These are phyloP conservation scores for Mytilinidion resinicola DNA, from an alignment of 495 filamentous ascomycete species.

Conservation along the genomic window DNA sequence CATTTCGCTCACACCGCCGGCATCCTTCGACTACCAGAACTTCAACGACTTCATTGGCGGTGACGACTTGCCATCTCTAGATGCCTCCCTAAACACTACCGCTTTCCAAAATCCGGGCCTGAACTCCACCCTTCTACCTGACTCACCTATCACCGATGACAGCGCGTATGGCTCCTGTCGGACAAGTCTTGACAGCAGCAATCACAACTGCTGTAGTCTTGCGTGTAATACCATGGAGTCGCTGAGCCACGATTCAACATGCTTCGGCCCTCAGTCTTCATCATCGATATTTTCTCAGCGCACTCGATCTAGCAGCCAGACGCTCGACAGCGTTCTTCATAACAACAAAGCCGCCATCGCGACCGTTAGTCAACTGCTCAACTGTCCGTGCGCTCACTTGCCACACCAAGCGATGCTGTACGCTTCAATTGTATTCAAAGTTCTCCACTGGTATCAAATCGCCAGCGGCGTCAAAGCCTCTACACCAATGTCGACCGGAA, in stretches of 20 bases:
- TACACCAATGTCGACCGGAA: slow-evolving; percentile 2
- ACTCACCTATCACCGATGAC: no score
- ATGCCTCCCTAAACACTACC: neutral
- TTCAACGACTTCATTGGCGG: slow-evolving; percentile 20
- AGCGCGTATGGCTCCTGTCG: no score
- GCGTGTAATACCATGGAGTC: slow-evolving; percentile 16
- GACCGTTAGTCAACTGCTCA: slow-evolving; percentile 19
- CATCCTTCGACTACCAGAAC: slow-evolving; percentile 15
- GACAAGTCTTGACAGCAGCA: neutral
- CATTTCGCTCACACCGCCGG: neutral
- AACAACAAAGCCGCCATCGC: slow-evolving; percentile 14
- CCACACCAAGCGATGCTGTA: slow-evolving; percentile 28
- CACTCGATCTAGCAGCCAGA: neutral
- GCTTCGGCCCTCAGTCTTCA: neutral
- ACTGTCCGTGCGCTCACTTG: slow-evolving; percentile 19
- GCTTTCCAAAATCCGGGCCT: neutral
- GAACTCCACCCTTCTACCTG: neutral
- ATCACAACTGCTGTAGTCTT: slow-evolving; percentile 20
- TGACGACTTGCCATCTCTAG: slow-evolving; percentile 7
- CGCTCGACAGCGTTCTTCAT: slow-evolving; percentile 22
- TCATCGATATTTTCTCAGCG: neutral
- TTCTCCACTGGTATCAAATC: slow-evolving; percentile 26
- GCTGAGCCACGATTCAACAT: slow-evolving; percentile 3
- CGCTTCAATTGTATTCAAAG: slow-evolving; percentile 24
- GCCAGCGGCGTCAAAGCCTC: slow-evolving; percentile 15